Evolutionary conservation across 225 moss, liverwort and hornwort species (phyloP).

Genomic region (Physcomitrium patens): DNA sequence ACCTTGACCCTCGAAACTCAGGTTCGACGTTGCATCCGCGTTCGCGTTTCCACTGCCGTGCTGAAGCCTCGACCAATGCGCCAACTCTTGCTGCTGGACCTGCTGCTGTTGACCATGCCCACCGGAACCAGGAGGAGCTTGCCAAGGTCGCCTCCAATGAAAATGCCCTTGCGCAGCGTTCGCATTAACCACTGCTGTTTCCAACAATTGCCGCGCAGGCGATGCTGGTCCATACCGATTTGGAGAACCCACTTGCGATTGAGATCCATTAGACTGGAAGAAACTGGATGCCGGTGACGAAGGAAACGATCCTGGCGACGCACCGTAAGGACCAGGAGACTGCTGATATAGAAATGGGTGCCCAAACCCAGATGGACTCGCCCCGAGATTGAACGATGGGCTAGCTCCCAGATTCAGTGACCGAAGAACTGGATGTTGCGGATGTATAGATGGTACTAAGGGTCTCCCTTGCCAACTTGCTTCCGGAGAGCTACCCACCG

Average conservation of each 20-base stretch:
- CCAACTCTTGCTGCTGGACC: slow-evolving; percentile 37
- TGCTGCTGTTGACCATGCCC: slow-evolving; percentile 43
- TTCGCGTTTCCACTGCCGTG: slow-evolving; percentile 43
- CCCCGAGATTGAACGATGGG: too few species aligned
- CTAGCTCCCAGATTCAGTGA: slow-evolving; percentile 39
- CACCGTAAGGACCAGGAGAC: slow-evolving; percentile 51
- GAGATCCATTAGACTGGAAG: slow-evolving; percentile 44
- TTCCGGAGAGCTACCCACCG: slow-evolving; percentile 52
- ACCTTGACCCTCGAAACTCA: slow-evolving; percentile 39
- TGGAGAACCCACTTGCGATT: slow-evolving; percentile 48
- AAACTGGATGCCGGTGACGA: slow-evolving; percentile 55
- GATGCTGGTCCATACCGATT: slow-evolving; percentile 54
- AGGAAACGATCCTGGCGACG: slow-evolving; percentile 50
- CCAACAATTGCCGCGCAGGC: slow-evolving; percentile 46
- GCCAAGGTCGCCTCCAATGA: slow-evolving; percentile 53
- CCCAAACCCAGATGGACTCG: slow-evolving; percentile 56
- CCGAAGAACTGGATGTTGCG: slow-evolving; percentile 39
- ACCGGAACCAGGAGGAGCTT: slow-evolving; percentile 40
- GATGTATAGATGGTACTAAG: slow-evolving; percentile 41
- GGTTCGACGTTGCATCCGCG: slow-evolving; percentile 35
- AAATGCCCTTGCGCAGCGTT: slow-evolving; percentile 56
- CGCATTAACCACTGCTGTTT: slow-evolving; percentile 53
- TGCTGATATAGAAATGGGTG: slow-evolving; percentile 48
- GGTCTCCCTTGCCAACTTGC: slow-evolving; percentile 54
- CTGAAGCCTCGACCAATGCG: slow-evolving; percentile 58